Base-by-base conservation (phyloP, 106 monocot species). In the Amphibolis antarctica region DNA sequence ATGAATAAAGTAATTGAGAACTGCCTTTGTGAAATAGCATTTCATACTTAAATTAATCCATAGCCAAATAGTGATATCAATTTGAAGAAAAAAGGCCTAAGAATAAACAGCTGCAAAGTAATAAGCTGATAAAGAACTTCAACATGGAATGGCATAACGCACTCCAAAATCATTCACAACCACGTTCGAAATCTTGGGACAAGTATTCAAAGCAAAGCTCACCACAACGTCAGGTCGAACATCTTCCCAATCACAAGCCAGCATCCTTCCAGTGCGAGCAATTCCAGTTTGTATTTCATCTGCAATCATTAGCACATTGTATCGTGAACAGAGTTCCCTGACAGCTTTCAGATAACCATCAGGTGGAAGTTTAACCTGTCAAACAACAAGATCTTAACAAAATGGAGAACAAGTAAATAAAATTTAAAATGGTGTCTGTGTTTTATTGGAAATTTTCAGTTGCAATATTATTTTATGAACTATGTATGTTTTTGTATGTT, bases 251-350 rank as follows among this genome's bases (percentile, higher is more conserved):
- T 99, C 79, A 69, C 86, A 87, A 46, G 91, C 98, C 30, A 99
- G 60, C 80, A 91, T 75, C 59, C 74, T 83, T 11, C 98, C 98
- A 0, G 98, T 99, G 42, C 98, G 84, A 15, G 77, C 98, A 67
- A 99, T 81, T 58, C 98, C 98, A 42, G 98, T 99, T 79, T 99
- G 98, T 64, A 99, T 91, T 71, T 99, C 98, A 74, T 99, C 98
- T 66, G 85, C 98, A 53, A 99, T 88, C 98, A 91, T 99, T 21
- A 99, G 30, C 70, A 99, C 75, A 54, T 88, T 88, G 61, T 88
- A 63, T 62, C 36, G 69, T 10, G 98, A 85, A 60, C 98, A 99
- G 46, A 99, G 81, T 44, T 82, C 82, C 74, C 91, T 82, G 45
- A 79, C 76, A 18, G 69, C 69, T 85, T 81, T 99, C 59, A 99